phyloP scores from a whole-genome alignment of 495 filamentous ascomycete genomes.

The Hypoxylon perforatum region DNA sequence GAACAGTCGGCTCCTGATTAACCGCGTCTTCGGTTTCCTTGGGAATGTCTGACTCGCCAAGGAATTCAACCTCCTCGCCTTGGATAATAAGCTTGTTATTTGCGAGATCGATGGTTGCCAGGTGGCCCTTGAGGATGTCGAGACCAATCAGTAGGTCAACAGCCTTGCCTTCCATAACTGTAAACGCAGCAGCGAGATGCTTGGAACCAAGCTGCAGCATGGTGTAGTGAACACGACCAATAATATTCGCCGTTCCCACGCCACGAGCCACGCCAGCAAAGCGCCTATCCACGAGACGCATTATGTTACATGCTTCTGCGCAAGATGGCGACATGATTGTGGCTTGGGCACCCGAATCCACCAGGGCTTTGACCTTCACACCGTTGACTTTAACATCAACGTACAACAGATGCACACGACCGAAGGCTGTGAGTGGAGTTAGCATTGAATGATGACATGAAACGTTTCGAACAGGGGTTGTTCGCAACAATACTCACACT shows the following conservation, averaged over 20 bases:
- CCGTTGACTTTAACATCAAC: constrained; percentile 96
- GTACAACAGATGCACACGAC: constrained; percentile 93
- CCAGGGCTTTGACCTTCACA: constrained; percentile 91
- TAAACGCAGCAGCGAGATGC: constrained; percentile 93
- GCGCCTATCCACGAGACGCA: constrained; percentile 93
- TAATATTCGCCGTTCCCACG: constrained; percentile 92
- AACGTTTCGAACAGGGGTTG: constrained; percentile 2
- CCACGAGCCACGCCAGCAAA: constrained; percentile 92
- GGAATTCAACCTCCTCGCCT: constrained; percentile 85
- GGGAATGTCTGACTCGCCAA: constrained; percentile 93
- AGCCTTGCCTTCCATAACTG: constrained; percentile 99
- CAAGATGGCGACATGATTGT: constrained; percentile 98
- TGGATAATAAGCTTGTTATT: constrained; percentile 86
- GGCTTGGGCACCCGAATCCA: constrained; percentile 96
- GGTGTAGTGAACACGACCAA: constrained; percentile 93
- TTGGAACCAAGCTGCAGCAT: constrained; percentile 91
- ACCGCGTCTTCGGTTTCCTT: constrained; percentile 77
- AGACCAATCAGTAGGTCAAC: constrained; percentile 95
- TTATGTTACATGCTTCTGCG: constrained; percentile 92
- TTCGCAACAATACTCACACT: constrained; percentile 69
- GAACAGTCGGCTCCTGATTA: constrained; percentile 83
- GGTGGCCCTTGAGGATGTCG: constrained; percentile 95
- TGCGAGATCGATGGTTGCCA: constrained; percentile 88
- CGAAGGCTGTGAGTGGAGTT: constrained; percentile 74
- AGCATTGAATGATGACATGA: constrained; percentile 9